These are phyloP conservation scores for Aspergillus floridensis DNA, from an alignment of 2,329 filamentous ascomycete species.

Conservation along the genomic window DNA sequence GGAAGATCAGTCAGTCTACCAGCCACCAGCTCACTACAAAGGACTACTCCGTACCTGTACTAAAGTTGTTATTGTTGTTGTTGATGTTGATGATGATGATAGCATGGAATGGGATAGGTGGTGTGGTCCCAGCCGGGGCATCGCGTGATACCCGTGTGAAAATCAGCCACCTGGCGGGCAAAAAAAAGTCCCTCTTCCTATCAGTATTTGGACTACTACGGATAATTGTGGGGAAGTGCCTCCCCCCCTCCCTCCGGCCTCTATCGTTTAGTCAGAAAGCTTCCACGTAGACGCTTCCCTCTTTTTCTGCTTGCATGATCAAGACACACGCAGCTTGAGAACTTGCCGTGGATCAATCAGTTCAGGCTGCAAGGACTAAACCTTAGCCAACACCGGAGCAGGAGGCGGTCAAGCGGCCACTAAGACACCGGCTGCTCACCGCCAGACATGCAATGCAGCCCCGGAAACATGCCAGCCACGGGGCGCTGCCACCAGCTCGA, in stretches of 20 bases:
- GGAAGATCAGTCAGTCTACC: background rate
- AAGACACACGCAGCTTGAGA: slow-evolving; percentile 10
- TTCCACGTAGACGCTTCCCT: background rate
- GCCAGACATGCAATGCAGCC: slow-evolving; percentile 14
- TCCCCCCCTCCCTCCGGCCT: too few species aligned
- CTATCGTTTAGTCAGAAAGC: background rate
- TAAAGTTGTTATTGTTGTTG: background rate
- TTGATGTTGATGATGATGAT: background rate
- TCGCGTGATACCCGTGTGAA: slow-evolving; percentile 3
- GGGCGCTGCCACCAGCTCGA: slow-evolving; percentile 3
- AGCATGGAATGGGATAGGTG: background rate
- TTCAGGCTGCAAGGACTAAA: slow-evolving; percentile 25
- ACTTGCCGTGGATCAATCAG: background rate
- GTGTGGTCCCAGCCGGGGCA: slow-evolving; percentile 1
- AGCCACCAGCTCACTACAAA: too few species aligned
- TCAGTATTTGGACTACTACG: background rate
- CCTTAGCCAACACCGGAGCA: slow-evolving; percentile 24
- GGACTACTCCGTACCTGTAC: too few species aligned
- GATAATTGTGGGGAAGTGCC: background rate
- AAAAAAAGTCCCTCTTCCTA: background rate
- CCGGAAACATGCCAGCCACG: slow-evolving; percentile 11
- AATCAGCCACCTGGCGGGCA: slow-evolving; percentile 3
- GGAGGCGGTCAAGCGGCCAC: slow-evolving; percentile 28
- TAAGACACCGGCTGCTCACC: slow-evolving; percentile 17
- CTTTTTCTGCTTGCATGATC: slow-evolving; percentile 3